Percentiles rank a stretch among this genome's conserved stretches.
phyloP scores from a whole-genome alignment of 2,329 filamentous ascomycete species.

The Phyllosticta citriasiana region DNA sequence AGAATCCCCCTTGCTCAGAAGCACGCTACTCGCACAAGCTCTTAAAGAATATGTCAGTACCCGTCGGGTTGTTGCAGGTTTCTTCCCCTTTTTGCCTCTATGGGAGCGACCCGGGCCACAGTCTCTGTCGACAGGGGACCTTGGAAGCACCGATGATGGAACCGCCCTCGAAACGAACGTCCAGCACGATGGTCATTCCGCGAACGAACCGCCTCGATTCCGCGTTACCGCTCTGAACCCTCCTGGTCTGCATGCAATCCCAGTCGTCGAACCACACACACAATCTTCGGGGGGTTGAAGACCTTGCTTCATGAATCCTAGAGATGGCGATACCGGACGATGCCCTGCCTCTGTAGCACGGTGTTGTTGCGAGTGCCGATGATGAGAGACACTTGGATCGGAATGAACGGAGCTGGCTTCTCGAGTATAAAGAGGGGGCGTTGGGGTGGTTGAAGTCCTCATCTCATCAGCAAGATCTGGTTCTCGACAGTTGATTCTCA shows the following conservation, averaged over 20 bases:
- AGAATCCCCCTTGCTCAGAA: neutral
- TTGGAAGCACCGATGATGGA: neutral
- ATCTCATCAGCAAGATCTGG: neutral
- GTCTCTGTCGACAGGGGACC: neutral
- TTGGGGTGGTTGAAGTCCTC: neutral
- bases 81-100: neutral
- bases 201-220: neutral
- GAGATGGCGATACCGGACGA: neutral
- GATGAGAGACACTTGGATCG: neutral
- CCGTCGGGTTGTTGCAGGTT: neutral
- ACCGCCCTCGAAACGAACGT: neutral
- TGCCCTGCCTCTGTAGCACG: neutral
- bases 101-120: neutral
- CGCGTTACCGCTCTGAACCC: neutral
- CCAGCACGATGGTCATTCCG: neutral
- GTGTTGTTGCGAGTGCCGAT: neutral
- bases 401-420: neutral
- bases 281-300: neutral
- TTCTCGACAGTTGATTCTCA: neutral
- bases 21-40: neutral
- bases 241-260: neutral
- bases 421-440: neutral
- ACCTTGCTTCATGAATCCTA: neutral
- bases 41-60: neutral
- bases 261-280: neutral